Conservation (phyloP, 139 green algal species). For the Klebsormidium nitens region DNA sequence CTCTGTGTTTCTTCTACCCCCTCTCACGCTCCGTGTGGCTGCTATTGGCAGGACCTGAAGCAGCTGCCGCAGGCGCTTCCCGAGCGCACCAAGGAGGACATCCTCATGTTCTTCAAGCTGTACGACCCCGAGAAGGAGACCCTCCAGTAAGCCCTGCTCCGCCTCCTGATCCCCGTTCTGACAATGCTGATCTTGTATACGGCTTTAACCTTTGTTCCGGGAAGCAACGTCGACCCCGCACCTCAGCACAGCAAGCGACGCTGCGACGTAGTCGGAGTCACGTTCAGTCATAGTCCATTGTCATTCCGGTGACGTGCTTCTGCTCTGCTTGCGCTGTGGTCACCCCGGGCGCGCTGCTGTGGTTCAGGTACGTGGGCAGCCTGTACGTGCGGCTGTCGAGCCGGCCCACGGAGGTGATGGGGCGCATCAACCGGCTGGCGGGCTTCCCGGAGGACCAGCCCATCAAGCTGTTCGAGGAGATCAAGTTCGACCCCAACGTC, state of each 20-base stretch:
- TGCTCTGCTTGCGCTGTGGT: no score
- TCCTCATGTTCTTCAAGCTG: conserved; percentile 90
- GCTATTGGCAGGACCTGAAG: background rate
- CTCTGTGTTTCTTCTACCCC: no score
- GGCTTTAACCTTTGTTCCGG: no score
- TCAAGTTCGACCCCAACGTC: conserved; percentile 82
- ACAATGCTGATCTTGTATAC: no score
- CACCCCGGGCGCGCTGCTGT: no score
- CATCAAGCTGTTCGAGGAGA: conserved; percentile 69
- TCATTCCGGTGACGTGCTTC: no score
- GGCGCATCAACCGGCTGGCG: conserved; percentile 45
- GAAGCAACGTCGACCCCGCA: no score
- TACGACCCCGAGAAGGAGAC: conserved; percentile 59
- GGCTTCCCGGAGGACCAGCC: conserved; percentile 37
- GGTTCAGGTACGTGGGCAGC: conserved; percentile 47
- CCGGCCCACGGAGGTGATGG: conserved; percentile 19
- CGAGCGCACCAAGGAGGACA: conserved; percentile 33
- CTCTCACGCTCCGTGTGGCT: background rate
- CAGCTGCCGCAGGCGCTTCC: conserved; percentile 6
- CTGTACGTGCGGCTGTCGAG: conserved; percentile 43
- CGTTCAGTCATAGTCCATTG: no score
- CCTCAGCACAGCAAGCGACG: background rate
- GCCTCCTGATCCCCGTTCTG: no score
- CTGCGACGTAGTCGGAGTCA: no score
- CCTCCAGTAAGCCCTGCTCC: conserved; percentile 14